These are phyloP conservation scores for Blastobotrys mokoenaii DNA, from an alignment of 805 yeast genomes.

Conservation along the genomic window DNA sequence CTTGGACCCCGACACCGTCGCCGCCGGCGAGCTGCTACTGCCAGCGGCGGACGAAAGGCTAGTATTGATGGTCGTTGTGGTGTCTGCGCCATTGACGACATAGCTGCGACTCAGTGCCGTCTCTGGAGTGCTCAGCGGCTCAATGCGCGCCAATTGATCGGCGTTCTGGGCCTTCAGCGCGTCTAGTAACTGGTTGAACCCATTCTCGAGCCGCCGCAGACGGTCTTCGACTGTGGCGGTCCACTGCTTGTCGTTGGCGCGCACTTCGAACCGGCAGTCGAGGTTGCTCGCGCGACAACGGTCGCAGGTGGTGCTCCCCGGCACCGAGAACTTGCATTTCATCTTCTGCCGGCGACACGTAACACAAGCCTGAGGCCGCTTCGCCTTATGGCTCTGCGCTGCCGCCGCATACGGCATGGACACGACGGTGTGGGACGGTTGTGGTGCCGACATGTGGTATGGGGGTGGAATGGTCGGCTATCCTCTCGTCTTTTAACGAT, in stretches of 20 bases:
- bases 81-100: not conserved
- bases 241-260: conserved; percentile 10
- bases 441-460: too few relatives aligned
- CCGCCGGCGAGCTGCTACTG: not conserved
- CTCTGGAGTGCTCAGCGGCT: conserved; percentile 1
- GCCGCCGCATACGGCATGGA: too few relatives aligned
- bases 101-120: not conserved
- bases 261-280: conserved; percentile 13
- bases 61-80: not conserved
- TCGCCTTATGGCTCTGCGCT: conserved; percentile 1
- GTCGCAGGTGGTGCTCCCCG: conserved; percentile 13
- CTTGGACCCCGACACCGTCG: not conserved
- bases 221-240: conserved; percentile 8
- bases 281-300: conserved; percentile 12
- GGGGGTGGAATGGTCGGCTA: too few relatives aligned
- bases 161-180: conserved; percentile 3
- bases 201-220: conserved; percentile 9
- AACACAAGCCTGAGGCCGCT: conserved; percentile 16
- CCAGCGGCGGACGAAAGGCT: not conserved
- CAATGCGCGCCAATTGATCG: too few relatives aligned
- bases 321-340: conserved; percentile 14
- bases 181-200: conserved; percentile 8
- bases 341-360: conserved; percentile 14
- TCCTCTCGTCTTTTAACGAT: too few relatives aligned
- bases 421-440: too few relatives aligned